A percentile compares a stretch with the other conserved stretches of the same genome.
Evolutionary conservation across 352 stramenopile genomes (phyloP).

Genomic region (Pythium oligandrum): DNA sequence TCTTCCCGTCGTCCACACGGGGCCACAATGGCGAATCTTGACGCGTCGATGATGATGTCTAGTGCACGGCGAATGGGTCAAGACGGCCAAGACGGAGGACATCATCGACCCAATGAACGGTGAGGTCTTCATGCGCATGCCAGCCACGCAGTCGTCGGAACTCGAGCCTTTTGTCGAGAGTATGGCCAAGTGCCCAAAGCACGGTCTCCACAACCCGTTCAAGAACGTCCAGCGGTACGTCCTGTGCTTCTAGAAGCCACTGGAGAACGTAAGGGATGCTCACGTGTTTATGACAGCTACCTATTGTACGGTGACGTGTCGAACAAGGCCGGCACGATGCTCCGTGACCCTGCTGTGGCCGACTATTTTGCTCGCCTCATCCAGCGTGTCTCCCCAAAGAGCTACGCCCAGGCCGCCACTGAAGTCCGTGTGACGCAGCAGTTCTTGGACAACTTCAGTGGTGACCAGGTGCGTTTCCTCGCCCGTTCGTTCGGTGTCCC

Average conservation of each 20-base stretch:
- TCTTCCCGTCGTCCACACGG: neutral
- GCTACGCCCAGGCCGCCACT: constrained; percentile 91
- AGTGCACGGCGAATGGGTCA: constrained; percentile 90
- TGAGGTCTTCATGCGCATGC: constrained; percentile 92
- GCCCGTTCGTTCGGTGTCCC: constrained; percentile 94
- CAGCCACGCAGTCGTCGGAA: constrained; percentile 88
- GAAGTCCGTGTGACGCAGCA: constrained; percentile 92
- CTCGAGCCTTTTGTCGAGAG: constrained; percentile 91
- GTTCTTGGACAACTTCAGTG: constrained; percentile 98
- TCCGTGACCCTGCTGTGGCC: constrained; percentile 87
- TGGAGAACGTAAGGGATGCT: neutral
- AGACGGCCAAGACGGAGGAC: constrained; percentile 53
- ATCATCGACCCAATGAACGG: constrained; percentile 95
- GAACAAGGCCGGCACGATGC: constrained; percentile 73
- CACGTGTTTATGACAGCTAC: constrained; percentile 19
- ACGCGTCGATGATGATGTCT: neutral
- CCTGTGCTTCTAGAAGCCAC: neutral
- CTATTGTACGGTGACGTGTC: constrained; percentile 75
- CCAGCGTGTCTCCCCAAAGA: constrained; percentile 97
- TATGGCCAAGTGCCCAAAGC: constrained; percentile 92
- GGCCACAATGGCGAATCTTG: neutral
- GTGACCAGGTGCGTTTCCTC: constrained; percentile 96
- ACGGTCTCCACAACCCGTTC: constrained; percentile 97
- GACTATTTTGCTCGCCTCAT: constrained; percentile 96
- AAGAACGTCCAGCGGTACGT: constrained; percentile 96